Evolutionary conservation across 495 filamentous ascomycete genomes (phyloP), one percentile per base, ranked within the genome.

Genomic region (Viridothelium virens): DNA sequence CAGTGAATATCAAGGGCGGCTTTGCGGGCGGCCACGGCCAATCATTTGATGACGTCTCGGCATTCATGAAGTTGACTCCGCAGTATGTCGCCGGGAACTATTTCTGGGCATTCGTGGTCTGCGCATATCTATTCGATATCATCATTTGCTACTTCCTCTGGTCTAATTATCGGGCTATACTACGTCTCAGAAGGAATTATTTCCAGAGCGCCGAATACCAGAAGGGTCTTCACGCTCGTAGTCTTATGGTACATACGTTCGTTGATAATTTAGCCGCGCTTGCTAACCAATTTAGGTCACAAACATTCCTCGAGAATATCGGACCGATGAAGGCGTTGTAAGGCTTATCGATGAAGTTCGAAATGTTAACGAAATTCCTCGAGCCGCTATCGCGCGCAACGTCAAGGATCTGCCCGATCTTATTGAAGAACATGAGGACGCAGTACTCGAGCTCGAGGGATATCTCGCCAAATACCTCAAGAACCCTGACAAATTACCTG

Each of bases 161-260:
- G 91, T 86, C 83, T 77, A 97, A 96, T 70, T 97, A 97, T 76
- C 84, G 82, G 56, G 85, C 81, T 18, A 83, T 97, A 33, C 72
- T 85, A 33, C 78, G 76, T 50, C 74, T 98, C 65, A 85, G 92
- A 70, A 85, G 89, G 62, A 73, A 83, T 39, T 96, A 96, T 73
- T 92, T 96, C 71, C 80, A 92, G 70, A 95, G 87, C 69, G 82
- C 89, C 5, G 95, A 97, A 41, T 98, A 97, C 70, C 88, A 95
- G 75, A 82, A 83, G 48, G 95, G 91, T 75, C 78, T 97, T 63
- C 91, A 96, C 76, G 86, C 95, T 4, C 83, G 95, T 66, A 97
- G 92, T 1, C 76, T 98, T 71, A 93, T 98, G 88, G 86, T 90
- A 77, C 63, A 78, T 36, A 34, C 69, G 64, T 38, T 63, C 31